Evolutionary conservation across 345 rosid species (phyloP), one percentile per base, ranked within the genome.

Genomic region (Mallotus nudiflorus): DNA sequence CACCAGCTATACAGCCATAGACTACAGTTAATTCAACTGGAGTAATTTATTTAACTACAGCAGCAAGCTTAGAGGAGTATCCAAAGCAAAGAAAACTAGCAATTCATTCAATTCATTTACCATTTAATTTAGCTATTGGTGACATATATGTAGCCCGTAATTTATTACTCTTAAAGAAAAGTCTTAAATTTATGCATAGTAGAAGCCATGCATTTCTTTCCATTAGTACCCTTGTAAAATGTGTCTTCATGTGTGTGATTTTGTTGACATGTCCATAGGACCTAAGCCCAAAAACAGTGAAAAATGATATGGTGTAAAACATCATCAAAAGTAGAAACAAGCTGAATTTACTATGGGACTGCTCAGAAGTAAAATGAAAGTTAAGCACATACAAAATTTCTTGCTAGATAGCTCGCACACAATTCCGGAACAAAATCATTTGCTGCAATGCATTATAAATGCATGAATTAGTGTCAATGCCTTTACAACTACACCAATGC

Each of bases 331-430:
- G 49, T 31, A 13, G 15, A 57, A 58, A 28, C 51, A 65, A 45
- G 35, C 35, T 37, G 35, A 60, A 20, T 49, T 49, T 42, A 62
- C 37, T 18, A 60, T 66, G 59, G 48, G 27, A 56, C 31, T 53
- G 11, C 73, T 10, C 65, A 74, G 73, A 63, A 48, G 71, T 14
- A 27, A 62, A 70, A 77, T 66, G 76, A 63, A 78, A 71, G 65
- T 58, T 51, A 66, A 75, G 63, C 64, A 86, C 95, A 56, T 85
- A 91, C 97, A 58, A 91, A 85, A 72, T 89, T 83, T 76, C 81
- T 89, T 61, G 95, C 95, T 55, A 89, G 91, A 81, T 82, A 87
- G 65, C 84, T 73, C 25, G 63, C 82, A 84, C 91, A 89, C 39
- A 80, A 69, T 77, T 84, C 89, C 77, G 85, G 83, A 61, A 89